A percentile compares a stretch with the other conserved stretches of the same genome.
Evolutionary conservation across 352 stramenopile species (phyloP).

Genomic region (Phytophthora hibernalis): DNA sequence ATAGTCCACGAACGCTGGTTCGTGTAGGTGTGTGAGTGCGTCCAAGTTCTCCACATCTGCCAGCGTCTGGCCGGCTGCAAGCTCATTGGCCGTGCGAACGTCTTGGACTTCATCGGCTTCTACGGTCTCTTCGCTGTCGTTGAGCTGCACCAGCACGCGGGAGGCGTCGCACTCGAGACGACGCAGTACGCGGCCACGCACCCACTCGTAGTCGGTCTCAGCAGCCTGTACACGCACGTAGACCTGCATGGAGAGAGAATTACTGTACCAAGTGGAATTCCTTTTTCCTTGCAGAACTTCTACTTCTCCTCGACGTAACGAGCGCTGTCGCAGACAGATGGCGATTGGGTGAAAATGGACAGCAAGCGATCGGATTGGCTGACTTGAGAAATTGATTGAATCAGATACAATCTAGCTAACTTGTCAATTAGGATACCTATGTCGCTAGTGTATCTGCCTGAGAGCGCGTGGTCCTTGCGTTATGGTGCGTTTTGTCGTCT

Average conservation of each 20-base stretch:
- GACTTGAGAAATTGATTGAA: slow-evolving; percentile 2
- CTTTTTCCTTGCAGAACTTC: slow-evolving; percentile 23
- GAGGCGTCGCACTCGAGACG: slow-evolving; percentile 38
- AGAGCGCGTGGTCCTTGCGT: slow-evolving; percentile 72
- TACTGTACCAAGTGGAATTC: neutral
- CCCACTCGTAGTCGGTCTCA: slow-evolving; percentile 53
- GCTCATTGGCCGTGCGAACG: slow-evolving; percentile 63
- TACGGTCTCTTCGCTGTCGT: slow-evolving; percentile 47
- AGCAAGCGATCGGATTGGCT: neutral
- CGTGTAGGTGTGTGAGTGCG: slow-evolving; percentile 78
- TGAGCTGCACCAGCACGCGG: slow-evolving; percentile 52
- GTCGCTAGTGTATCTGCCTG: slow-evolving; percentile 79
- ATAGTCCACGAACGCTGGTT: slow-evolving; percentile 83
- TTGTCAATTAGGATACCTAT: slow-evolving; percentile 36
- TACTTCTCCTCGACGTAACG: slow-evolving; percentile 28
- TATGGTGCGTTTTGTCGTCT: slow-evolving; percentile 56
- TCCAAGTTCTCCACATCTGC: slow-evolving; percentile 76
- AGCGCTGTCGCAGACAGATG: slow-evolving; percentile 32
- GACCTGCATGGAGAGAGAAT: slow-evolving; percentile 48
- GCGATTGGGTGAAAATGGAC: slow-evolving; percentile 21
- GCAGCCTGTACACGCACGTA: slow-evolving; percentile 55
- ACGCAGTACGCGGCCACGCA: slow-evolving; percentile 46
- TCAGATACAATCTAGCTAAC: slow-evolving; percentile 10
- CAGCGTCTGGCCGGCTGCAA: slow-evolving; percentile 42
- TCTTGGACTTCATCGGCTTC: slow-evolving; percentile 54